Conservation (phyloP, 768 basidiomycete genomes). For the Suillus weaverae region DNA sequence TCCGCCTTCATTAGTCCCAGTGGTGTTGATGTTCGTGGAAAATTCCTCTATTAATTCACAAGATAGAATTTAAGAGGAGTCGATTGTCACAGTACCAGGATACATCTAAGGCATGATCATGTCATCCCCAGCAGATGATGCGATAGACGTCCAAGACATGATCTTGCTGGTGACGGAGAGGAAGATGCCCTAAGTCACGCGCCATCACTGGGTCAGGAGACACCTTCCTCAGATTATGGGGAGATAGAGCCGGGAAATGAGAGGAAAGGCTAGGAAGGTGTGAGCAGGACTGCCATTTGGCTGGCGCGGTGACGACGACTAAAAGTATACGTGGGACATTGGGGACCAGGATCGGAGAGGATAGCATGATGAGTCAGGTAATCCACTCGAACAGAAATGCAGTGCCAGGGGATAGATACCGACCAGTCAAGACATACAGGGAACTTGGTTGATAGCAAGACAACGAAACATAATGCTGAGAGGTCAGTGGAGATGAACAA, state of each 20-base stretch:
- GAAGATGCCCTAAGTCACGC: neutral
- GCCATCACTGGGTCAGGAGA: neutral
- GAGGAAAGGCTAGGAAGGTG: neutral
- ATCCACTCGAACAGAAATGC: neutral
- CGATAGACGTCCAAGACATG: neutral
- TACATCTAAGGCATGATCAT: neutral
- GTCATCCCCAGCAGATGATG: neutral
- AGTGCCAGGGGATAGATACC: neutral
- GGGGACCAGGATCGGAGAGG: neutral
- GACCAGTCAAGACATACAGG: neutral
- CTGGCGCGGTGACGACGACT: neutral
- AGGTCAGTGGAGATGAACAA: neutral
- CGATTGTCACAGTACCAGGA: neutral
- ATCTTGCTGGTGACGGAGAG: neutral
- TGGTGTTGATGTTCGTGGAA: neutral
- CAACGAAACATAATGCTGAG: neutral
- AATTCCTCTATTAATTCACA: neutral
- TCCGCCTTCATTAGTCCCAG: neutral
- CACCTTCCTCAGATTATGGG: neutral
- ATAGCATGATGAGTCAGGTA: neutral
- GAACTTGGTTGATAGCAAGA: neutral
- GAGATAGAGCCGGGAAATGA: neutral
- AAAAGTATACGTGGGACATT: neutral
- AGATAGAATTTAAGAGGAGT: neutral
- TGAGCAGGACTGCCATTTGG: neutral